Conservation (phyloP, 768 basidiomycete genomes). For the Leccinum disarticulatum region DNA sequence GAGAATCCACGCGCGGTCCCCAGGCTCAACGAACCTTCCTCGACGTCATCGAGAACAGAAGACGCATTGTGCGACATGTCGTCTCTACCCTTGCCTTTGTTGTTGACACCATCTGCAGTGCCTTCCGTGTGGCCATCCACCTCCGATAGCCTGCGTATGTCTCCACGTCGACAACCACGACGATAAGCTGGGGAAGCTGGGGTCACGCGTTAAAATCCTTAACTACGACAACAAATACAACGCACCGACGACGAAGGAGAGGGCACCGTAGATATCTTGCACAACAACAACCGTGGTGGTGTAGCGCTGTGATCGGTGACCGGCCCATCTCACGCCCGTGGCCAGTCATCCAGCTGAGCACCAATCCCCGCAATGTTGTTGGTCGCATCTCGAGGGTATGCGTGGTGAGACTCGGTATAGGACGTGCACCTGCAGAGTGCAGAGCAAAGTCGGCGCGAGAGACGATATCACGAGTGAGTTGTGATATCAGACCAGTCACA, state of each 20-base stretch:
- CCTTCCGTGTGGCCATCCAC: too few species aligned
- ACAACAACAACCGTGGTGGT: slow-evolving; percentile 35
- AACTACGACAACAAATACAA: too few species aligned
- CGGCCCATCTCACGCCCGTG: slow-evolving; percentile 66
- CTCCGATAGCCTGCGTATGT: too few species aligned
- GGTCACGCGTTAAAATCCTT: too few species aligned
- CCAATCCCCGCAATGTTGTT: slow-evolving; percentile 43
- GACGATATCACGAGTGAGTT: slow-evolving; percentile 73
- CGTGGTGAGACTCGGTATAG: slow-evolving; percentile 83
- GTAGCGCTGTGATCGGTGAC: slow-evolving; percentile 83
- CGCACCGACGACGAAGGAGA: too few species aligned
- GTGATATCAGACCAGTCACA: slow-evolving; percentile 63
- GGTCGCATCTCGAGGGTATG: slow-evolving; percentile 71
- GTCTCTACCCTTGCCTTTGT: slow-evolving; percentile 41
- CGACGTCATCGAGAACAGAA: slow-evolving; percentile 37
- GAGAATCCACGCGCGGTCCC: slow-evolving; percentile 27
- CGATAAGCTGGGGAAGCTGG: too few species aligned
- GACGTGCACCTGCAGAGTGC: slow-evolving; percentile 74
- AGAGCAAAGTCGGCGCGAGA: slow-evolving; percentile 85
- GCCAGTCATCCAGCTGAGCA: slow-evolving; percentile 60
- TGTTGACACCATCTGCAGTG: slow-evolving; percentile 33
- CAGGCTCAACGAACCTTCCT: slow-evolving; percentile 66
- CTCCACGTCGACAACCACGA: too few species aligned
- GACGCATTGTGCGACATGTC: slow-evolving; percentile 23
- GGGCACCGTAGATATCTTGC: slow-evolving; percentile 64